phyloP scores from a whole-genome alignment of 2,329 filamentous ascomycete genomes.

The Fusarium vanettenii region DNA sequence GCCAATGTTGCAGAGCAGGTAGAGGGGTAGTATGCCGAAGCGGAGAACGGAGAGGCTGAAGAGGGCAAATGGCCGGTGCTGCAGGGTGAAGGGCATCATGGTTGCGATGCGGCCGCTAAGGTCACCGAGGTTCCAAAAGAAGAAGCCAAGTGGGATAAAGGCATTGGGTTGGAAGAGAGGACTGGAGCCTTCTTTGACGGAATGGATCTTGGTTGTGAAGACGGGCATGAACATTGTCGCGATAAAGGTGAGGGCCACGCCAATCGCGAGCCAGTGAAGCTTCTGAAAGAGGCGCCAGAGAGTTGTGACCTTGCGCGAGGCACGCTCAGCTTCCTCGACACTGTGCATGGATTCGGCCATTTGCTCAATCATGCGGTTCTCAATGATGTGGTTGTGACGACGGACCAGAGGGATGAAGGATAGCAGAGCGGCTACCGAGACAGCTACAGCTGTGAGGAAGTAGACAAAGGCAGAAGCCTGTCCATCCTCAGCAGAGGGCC shows the following conservation, averaged over 20 bases:
- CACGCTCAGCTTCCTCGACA: slow-evolving; percentile 64
- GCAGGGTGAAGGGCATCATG: slow-evolving; percentile 66
- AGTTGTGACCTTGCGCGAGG: slow-evolving; percentile 61
- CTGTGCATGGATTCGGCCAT: slow-evolving; percentile 63
- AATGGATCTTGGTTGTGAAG: slow-evolving; percentile 77
- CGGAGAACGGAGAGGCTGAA: slow-evolving; percentile 76
- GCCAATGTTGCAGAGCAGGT: slow-evolving; percentile 88
- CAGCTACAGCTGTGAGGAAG: slow-evolving; percentile 85
- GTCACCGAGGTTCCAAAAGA: slow-evolving; percentile 95
- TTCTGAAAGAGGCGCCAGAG: slow-evolving; percentile 79
- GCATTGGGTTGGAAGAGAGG: slow-evolving; percentile 76
- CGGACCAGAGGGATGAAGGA: slow-evolving; percentile 80
- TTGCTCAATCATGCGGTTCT: slow-evolving; percentile 59
- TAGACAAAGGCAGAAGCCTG: slow-evolving; percentile 82
- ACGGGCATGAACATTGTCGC: slow-evolving; percentile 96
- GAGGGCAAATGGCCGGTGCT: slow-evolving; percentile 72
- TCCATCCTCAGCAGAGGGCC: slow-evolving; percentile 39
- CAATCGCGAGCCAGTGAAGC: slow-evolving; percentile 80
- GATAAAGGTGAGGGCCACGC: slow-evolving; percentile 83
- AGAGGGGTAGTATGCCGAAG: slow-evolving; percentile 81
- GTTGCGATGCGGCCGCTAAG: slow-evolving; percentile 80
- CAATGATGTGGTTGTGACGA: slow-evolving; percentile 66
- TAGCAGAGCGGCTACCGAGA: slow-evolving; percentile 77
- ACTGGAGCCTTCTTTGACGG: slow-evolving; percentile 55
- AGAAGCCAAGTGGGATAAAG: slow-evolving; percentile 91